Evolutionary conservation across 2,329 filamentous ascomycete species (phyloP).

Genomic region (Zasmidium angulare): DNA sequence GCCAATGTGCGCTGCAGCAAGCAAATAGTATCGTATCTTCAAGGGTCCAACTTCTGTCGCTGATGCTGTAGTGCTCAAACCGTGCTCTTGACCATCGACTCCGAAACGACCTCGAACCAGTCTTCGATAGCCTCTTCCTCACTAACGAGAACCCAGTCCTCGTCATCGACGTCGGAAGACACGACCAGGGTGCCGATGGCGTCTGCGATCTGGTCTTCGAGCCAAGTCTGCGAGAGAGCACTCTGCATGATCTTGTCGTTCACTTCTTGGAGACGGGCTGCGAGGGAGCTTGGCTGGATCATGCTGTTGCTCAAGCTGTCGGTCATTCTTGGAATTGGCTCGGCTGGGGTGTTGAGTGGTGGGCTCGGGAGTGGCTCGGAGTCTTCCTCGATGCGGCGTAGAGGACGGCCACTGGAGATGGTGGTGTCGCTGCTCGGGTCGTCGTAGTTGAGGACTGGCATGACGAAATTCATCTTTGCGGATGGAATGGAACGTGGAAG

Average conservation of each 20-base stretch:
- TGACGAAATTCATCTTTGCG: background rate
- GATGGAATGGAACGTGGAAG: background rate
- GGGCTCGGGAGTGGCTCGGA: background rate
- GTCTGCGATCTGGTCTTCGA: background rate
- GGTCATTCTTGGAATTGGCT: too few species aligned
- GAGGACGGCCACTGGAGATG: background rate
- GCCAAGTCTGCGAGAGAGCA: background rate
- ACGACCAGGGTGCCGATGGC: background rate
- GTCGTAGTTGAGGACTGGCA: background rate
- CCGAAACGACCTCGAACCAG: background rate
- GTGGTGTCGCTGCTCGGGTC: background rate
- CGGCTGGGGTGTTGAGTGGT: background rate
- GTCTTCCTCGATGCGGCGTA: background rate
- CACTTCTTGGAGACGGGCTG: background rate
- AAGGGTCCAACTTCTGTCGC: too few species aligned
- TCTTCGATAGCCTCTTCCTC: background rate
- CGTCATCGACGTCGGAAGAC: constrained; percentile 1
- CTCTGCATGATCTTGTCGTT: background rate
- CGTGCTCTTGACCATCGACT: background rate
- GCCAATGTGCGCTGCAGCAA: too few species aligned
- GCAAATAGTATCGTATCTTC: too few species aligned
- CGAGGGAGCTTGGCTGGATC: background rate
- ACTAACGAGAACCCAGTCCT: background rate
- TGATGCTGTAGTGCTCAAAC: too few species aligned
- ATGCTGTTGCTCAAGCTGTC: background rate